Conservation (phyloP, 2,329 filamentous ascomycete species). For the Xylariaceae sp. region DNA sequence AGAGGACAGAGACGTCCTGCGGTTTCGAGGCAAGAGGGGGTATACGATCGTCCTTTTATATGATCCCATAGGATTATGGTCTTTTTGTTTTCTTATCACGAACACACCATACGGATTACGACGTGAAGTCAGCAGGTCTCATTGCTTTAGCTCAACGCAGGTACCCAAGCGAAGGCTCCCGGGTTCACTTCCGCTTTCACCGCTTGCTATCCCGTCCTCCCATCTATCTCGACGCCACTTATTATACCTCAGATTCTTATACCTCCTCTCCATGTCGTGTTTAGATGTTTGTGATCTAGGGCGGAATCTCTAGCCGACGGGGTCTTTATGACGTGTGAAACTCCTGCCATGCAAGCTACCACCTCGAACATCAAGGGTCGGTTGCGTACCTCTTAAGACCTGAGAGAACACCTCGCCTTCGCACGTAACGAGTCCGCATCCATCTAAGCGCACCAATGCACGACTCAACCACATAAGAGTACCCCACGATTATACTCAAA, state of each 20-base stretch:
- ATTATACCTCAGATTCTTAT: too few species aligned
- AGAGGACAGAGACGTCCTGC: neutral
- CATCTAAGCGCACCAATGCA: too few species aligned
- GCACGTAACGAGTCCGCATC: too few species aligned
- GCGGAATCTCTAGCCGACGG: too few species aligned
- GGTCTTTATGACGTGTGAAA: too few species aligned
- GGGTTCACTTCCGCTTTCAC: slow-evolving; percentile 6
- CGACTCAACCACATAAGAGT: too few species aligned
- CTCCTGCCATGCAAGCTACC: too few species aligned
- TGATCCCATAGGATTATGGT: slow-evolving; percentile 1
- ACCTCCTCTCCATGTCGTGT: too few species aligned
- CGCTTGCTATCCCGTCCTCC: neutral
- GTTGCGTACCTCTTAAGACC: too few species aligned
- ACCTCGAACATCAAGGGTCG: too few species aligned
- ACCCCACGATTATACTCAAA: too few species aligned
- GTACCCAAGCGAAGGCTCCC: slow-evolving; percentile 2
- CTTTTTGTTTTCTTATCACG: neutral
- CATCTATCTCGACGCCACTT: neutral
- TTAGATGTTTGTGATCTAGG: neutral
- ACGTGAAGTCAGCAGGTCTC: neutral
- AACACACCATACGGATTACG: slow-evolving; percentile 1
- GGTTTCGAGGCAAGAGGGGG: neutral
- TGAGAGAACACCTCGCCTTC: too few species aligned
- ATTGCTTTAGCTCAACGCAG: slow-evolving; percentile 1
- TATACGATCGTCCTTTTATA: slow-evolving; percentile 17